phyloP scores from a whole-genome alignment of 768 basidiomycete genomes.

The Lactarius indigo region DNA sequence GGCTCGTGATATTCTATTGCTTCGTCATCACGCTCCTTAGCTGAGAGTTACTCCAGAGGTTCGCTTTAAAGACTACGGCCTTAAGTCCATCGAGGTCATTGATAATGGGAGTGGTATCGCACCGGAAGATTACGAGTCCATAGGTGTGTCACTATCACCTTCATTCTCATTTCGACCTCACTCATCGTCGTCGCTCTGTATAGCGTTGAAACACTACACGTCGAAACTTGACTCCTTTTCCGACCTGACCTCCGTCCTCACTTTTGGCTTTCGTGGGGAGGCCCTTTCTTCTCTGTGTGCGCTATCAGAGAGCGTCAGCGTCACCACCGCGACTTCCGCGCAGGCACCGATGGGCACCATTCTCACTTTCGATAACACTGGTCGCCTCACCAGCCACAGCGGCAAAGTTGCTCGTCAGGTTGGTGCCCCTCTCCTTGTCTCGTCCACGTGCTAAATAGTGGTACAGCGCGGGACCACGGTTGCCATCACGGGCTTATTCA shows the following conservation, averaged over 20 bases:
- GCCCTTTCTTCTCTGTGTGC: constrained; percentile 93
- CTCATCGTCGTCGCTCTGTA: background rate
- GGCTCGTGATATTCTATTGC: constrained; percentile 45
- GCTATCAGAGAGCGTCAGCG: constrained; percentile 60
- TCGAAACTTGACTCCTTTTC: constrained; percentile 81
- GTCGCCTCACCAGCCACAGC: constrained; percentile 49
- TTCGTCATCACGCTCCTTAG: background rate
- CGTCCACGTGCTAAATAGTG: background rate
- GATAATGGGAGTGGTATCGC: constrained; percentile 92
- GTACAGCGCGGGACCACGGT: constrained; percentile 84
- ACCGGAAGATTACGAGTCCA: constrained; percentile 66
- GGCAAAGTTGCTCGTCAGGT: constrained; percentile 79
- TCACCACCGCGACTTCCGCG: constrained; percentile 69
- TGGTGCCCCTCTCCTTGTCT: background rate
- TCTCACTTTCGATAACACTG: constrained; percentile 68
- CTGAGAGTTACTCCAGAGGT: constrained; percentile 55
- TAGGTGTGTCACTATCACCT: constrained; percentile 51
- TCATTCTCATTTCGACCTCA: background rate
- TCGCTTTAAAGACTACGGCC: constrained; percentile 82
- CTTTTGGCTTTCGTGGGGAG: constrained; percentile 96
- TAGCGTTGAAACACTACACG: constrained; percentile 89
- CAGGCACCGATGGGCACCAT: constrained; percentile 76
- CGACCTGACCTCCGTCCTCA: constrained; percentile 67
- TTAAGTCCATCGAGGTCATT: constrained; percentile 78
- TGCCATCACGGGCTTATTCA: constrained; percentile 65